Base-by-base conservation (phyloP, 2,329 filamentous ascomycete genomes). In the Penicillium sp. region DNA sequence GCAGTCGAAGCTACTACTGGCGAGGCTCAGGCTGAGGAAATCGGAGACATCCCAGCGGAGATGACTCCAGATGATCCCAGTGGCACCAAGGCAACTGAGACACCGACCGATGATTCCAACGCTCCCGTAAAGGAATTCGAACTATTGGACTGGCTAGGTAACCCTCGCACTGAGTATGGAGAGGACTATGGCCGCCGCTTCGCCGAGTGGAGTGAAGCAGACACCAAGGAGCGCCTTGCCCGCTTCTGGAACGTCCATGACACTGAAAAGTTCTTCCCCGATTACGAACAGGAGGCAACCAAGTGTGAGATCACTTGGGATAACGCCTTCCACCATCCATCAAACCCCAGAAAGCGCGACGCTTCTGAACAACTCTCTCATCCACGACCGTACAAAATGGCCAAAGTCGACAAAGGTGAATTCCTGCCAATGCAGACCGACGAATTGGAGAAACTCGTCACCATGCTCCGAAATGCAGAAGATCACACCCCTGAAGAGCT, bases 401-500 rank as follows among this genome's bases (percentile, higher is more conserved):
- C 59, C 28, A 62, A 53, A 37, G 61, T 63, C 10, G 52, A 56
- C 4, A 60, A 57, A 30, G 69, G 69, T n/a, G 57, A 67, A 36
- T 73, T 72, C 27, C 63, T 73, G 11, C 64, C 69, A 45, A 58
- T 71, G 13, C 67, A 65, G 10, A 55, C 61, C 8, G 22, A 40
- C 11, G 47, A 46, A 11, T 53, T 70, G 3, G 69, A 72, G n/a
- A 58, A 66, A 3, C 64, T 69, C 30, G 39, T 72, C n/a, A 60
- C 59, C 45, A 61, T 67, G 39, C 62, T 74, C 19, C 65, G 64
- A 38, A 63, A 70, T 29, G 68, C 69, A 1, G 64, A 71, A 46
- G 54, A 59, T 14, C 72, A 78, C 50, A 71, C 77, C 10, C 74
- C 72, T 0, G 76, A 77, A n/a, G 75, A 77, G 50, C 72, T 84